A percentile compares a stretch with the other conserved stretches of the same genome.
phyloP scores from a whole-genome alignment of 495 filamentous ascomycete species.

The Chaetomium cochliodes region DNA sequence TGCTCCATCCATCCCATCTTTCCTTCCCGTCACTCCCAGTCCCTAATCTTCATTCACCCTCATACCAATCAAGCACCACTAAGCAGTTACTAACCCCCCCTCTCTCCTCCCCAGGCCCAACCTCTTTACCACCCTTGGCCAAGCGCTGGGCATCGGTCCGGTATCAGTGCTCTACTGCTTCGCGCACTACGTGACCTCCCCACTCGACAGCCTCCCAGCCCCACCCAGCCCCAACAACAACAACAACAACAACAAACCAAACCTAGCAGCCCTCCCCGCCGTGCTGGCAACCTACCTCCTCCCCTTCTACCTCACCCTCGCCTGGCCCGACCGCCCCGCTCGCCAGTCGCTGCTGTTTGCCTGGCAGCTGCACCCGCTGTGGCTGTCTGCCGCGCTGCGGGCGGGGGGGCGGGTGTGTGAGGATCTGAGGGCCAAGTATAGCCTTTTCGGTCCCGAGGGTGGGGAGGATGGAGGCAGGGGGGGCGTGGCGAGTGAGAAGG shows the following conservation, averaged over 20 bases:
- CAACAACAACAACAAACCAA: too few relatives aligned
- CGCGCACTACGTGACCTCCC: constrained; percentile 22
- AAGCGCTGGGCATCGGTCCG: constrained; percentile 26
- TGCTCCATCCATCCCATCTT: neutral
- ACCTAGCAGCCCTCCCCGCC: constrained; percentile 11
- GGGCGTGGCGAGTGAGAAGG: too few relatives aligned
- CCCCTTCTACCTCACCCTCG: constrained; percentile 55
- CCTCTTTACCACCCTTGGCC: constrained; percentile 22
- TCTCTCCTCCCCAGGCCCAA: constrained; percentile 18
- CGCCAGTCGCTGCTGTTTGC: constrained; percentile 13
- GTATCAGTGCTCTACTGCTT: constrained; percentile 26
- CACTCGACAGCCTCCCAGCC: neutral
- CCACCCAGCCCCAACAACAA: too few relatives aligned
- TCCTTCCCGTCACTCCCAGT: too few relatives aligned
- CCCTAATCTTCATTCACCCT: too few relatives aligned
- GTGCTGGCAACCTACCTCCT: constrained; percentile 11
- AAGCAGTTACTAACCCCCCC: too few relatives aligned
- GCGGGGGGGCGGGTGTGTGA: neutral
- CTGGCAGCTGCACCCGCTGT: constrained; percentile 24
- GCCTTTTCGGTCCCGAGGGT: too few relatives aligned
- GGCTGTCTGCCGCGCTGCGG: constrained; percentile 1
- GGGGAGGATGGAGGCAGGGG: too few relatives aligned
- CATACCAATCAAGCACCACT: too few relatives aligned
- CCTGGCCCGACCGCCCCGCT: constrained; percentile 52
- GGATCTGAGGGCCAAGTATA: neutral